Evolutionary conservation across 1,284 basidiomycete genomes (phyloP), one percentile per base, ranked within the genome.

Genomic region (Filobasidium uniguttulatum): DNA sequence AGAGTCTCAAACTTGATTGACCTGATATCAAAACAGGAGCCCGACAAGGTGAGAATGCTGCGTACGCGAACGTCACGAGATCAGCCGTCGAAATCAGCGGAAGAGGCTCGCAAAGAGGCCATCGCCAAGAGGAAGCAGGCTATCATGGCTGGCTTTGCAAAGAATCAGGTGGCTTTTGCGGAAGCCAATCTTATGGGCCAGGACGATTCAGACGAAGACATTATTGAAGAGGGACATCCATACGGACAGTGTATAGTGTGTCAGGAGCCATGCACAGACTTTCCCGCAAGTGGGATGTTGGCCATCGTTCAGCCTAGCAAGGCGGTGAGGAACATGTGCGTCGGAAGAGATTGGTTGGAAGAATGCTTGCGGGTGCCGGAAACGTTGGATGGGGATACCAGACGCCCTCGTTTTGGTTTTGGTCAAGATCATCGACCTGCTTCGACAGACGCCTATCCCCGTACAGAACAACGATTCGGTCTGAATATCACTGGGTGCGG

Each of bases 191-290:
- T 68, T 4, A 68, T 71, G 4, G 70, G 80, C 56, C 85, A 84
- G 54, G 83, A 81, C 54, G 82, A 81, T 17, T 79, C 81, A 17
- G 70, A 67, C 15, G 68, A 72, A 34, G 79, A 77, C 19, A 41
- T 33, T 1, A 74, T 75, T 57, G 72, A 79, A 26, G 77, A 73
- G 7, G 62, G 65, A 1, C 65, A 76, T 15, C 79, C 79, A 22
- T 82, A 82, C 56, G 94, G 93, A 1, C 84, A 82, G 23, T 99
- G 94, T 66, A 98, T 99, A 56, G 86, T 98, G 7, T 99, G 94
- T 61, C 94, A 98, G 66, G 94, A 98, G 65, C 84, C 89, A 54
- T 77, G 97, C 44, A 84, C 80, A 53, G 69, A 74, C 1, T 71
- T 76, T 12, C 76, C 78, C 53, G 74, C 85, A 0, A 97, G 96